Conservation (phyloP, 73 alveolate genomes). For the Halteria grandinella region DNA sequence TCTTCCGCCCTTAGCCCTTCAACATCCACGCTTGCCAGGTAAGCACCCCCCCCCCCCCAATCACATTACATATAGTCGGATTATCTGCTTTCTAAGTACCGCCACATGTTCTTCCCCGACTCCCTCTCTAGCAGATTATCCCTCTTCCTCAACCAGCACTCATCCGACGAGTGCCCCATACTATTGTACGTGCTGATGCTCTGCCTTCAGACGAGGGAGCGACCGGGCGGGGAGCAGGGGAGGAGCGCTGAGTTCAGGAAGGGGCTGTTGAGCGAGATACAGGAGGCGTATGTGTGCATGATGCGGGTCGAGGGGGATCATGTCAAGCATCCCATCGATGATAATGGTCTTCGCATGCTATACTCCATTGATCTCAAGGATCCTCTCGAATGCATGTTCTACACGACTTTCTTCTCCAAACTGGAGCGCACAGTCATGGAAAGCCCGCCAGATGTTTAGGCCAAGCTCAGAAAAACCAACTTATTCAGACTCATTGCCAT, state of each 20-base stretch:
- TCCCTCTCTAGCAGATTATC: conserved; percentile 4
- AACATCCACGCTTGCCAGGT: neutral
- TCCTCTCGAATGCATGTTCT: neutral
- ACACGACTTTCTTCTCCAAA: neutral
- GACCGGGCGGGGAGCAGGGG: too few relatives aligned
- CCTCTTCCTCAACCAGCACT: neutral
- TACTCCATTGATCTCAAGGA: neutral
- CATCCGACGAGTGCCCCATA: conserved; percentile 37
- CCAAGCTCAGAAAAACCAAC: neutral
- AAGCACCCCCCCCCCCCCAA: neutral
- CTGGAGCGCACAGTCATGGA: neutral
- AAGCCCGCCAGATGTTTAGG: neutral
- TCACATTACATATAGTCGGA: neutral
- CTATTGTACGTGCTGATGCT: conserved; percentile 2
- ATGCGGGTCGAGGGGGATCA: conserved; percentile 30
- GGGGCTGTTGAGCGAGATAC: neutral
- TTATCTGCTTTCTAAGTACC: neutral
- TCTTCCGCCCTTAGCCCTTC: neutral
- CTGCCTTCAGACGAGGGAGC: neutral
- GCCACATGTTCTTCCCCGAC: neutral
- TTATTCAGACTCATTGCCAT: neutral
- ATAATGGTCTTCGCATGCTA: too few relatives aligned
- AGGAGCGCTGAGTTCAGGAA: conserved; percentile 25
- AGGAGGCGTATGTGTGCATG: neutral
- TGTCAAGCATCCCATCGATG: conserved; percentile 8